Percentiles rank a stretch among this genome's conserved stretches.
These are phyloP conservation scores for Tricholoma saponaceum DNA, from an alignment of 768 basidiomycete genomes.

Conservation along the genomic window DNA sequence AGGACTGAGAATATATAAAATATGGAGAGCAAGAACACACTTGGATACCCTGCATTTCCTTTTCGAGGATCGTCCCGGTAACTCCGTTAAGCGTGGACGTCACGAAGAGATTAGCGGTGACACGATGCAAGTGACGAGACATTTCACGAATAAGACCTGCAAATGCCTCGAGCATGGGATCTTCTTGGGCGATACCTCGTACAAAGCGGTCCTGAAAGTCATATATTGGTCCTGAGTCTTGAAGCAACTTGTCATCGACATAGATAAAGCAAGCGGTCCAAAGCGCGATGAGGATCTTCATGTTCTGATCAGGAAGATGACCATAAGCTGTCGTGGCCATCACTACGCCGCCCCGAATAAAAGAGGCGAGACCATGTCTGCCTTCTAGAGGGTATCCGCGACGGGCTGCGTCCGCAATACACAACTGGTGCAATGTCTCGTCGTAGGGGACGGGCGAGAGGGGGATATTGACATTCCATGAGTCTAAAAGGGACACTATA, in stretches of 20 bases:
- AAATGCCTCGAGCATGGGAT: slow-evolving; percentile 28
- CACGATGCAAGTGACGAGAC: slow-evolving; percentile 21
- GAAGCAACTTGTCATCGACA: slow-evolving; percentile 32
- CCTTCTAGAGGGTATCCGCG: slow-evolving; percentile 24
- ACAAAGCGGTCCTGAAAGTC: slow-evolving; percentile 31
- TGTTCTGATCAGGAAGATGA: slow-evolving; percentile 25
- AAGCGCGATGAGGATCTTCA: slow-evolving; percentile 31
- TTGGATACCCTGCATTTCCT: slow-evolving; percentile 23
- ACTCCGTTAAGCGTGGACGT: slow-evolving; percentile 32
- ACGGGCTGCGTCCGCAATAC: slow-evolving; percentile 16
- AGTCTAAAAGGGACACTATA: neutral
- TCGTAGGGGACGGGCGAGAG: slow-evolving; percentile 1
- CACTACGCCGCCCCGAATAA: slow-evolving; percentile 26
- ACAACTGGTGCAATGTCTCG: slow-evolving; percentile 11
- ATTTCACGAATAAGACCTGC: slow-evolving; percentile 27
- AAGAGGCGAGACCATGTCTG: slow-evolving; percentile 19
- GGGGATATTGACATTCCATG: neutral
- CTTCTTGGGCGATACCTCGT: slow-evolving; percentile 20
- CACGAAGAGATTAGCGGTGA: slow-evolving; percentile 31
- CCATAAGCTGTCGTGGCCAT: slow-evolving; percentile 23
- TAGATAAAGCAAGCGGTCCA: slow-evolving; percentile 35
- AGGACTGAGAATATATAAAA: no score
- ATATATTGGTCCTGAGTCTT: no score
- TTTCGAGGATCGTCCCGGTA: slow-evolving; percentile 27
- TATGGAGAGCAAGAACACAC: slow-evolving; percentile 9